A percentile compares a stretch with the other conserved stretches of the same genome.
phyloP scores from a whole-genome alignment of 805 yeast species.

The Wickerhamomyces rabaulensis region DNA sequence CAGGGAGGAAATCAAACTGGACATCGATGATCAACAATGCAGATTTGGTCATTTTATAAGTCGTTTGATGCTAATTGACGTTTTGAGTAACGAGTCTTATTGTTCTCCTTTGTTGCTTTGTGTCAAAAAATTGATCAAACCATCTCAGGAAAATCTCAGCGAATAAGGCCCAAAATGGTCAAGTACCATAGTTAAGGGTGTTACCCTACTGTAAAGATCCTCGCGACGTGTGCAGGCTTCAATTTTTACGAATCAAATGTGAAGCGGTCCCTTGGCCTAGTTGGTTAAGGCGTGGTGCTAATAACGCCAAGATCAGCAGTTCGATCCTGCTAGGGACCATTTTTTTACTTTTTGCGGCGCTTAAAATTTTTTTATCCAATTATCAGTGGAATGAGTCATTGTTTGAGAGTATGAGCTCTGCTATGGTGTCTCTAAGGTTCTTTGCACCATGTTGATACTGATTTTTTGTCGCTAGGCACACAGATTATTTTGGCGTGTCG shows the following conservation, averaged over 20 bases:
- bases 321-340: slow-evolving; percentile 84
- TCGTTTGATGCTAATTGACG: neutral
- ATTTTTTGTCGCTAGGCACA: neutral
- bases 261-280: slow-evolving; percentile 51
- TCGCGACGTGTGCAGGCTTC: too few species aligned
- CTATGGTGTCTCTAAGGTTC: neutral
- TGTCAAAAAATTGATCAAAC: too few species aligned
- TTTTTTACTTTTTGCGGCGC: neutral
- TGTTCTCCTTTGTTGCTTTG: neutral
- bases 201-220: neutral
- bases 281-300: slow-evolving; percentile 58
- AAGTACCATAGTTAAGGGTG: too few species aligned
- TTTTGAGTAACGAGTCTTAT: neutral
- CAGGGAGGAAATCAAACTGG: slow-evolving; percentile 83
- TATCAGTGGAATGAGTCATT: neutral
- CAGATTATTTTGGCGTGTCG: neutral
- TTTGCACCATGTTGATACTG: neutral
- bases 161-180: neutral
- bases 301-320: slow-evolving; percentile 66
- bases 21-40: slow-evolving; percentile 77
- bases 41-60: slow-evolving; percentile 14
- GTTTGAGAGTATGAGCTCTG: neutral
- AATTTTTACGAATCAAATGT: neutral
- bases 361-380: neutral
- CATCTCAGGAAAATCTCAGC: neutral